Percentiles rank a stretch among this genome's conserved stretches.
These are phyloP conservation scores for Coprinopsis sp. DNA, from an alignment of 768 basidiomycete species.

Conservation along the genomic window DNA sequence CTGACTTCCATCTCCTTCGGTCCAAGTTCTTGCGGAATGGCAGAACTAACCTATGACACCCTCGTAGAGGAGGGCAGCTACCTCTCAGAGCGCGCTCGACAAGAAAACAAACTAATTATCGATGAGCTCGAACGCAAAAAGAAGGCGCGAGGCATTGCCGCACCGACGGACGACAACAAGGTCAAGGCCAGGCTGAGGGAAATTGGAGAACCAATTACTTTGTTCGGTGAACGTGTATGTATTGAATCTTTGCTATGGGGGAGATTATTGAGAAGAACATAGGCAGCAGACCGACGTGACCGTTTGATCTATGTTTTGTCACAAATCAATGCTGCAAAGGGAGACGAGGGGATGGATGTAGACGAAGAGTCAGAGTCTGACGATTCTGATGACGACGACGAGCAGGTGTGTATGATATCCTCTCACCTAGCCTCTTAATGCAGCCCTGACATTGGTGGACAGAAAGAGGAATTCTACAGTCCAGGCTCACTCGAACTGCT, in stretches of 20 bases:
- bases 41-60: conserved; percentile 72
- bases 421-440: no score
- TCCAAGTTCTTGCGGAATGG: conserved; percentile 36
- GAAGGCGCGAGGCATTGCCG: conserved; percentile 86
- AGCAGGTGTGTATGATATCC: conserved; percentile 16
- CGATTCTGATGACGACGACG: conserved; percentile 74
- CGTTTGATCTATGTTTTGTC: conserved; percentile 92
- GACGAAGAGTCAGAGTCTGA: conserved; percentile 66
- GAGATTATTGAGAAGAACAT: conserved; percentile 6
- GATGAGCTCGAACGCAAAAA: conserved; percentile 98
- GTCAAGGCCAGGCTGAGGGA: conserved; percentile 87
- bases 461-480: conserved; percentile 96
- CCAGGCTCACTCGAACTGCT: conserved; percentile 85
- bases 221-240: conserved; percentile 95
- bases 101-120: conserved; percentile 83
- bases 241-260: conserved; percentile 9
- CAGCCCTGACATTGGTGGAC: conserved; percentile 2
- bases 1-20: not conserved
- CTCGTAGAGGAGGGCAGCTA: conserved; percentile 78
- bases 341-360: conserved; percentile 73
- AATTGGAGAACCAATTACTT: conserved; percentile 93
- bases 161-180: conserved; percentile 94
- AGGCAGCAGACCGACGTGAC: conserved; percentile 95
- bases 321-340: conserved; percentile 86
- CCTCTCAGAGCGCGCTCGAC: conserved; percentile 64